phyloP scores from a whole-genome alignment of 1,284 basidiomycete genomes.

The Tremellales sp. region DNA sequence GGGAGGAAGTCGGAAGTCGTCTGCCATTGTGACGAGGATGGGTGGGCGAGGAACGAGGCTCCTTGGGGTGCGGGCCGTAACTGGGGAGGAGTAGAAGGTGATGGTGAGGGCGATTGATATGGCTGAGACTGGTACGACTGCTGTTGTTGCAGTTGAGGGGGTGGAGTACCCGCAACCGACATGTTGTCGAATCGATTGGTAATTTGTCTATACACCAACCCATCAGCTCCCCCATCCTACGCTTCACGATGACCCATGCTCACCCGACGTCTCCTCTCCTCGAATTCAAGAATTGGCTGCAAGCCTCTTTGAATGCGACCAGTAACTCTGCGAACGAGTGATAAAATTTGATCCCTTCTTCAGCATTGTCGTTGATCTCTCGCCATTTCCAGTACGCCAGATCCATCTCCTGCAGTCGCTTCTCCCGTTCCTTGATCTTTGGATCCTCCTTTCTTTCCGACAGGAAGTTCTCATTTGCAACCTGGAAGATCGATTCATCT shows the following conservation, averaged over 20 bases:
- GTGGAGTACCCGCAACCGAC: conserved; percentile 11
- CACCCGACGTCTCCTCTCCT: conserved; percentile 58
- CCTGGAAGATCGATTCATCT: conserved; percentile 49
- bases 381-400: conserved; percentile 82
- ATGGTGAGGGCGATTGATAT: conserved; percentile 6
- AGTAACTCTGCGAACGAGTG: conserved; percentile 71
- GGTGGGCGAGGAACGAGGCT: conserved; percentile 38
- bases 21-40: conserved; percentile 39
- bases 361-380: conserved; percentile 77
- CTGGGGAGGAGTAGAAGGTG: conserved; percentile 10
- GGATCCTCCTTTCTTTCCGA: conserved; percentile 74
- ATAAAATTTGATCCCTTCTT: conserved; percentile 90
- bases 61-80: conserved; percentile 10
- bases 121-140: conserved; percentile 7
- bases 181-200: conserved; percentile 20
- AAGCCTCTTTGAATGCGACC: conserved; percentile 67
- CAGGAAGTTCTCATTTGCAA: conserved; percentile 70
- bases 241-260: conserved; percentile 11
- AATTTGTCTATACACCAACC: conserved; percentile 13
- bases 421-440: conserved; percentile 74
- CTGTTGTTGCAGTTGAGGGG: conserved; percentile 8
- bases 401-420: conserved; percentile 80
- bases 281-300: conserved; percentile 67
- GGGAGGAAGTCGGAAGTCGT: conserved; percentile 41
- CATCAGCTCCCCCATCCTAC: conserved; percentile 1